Percentiles rank a stretch among this genome's conserved stretches.
Evolutionary conservation across 129 eudicot species (phyloP).

Genomic region (carrot (Daucus carota)): DH1_v3.0 NC_030385.2:39761001-39761500

Average conservation of each 20-base stretch:
- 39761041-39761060: not conserved
- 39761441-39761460: not conserved
- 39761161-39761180: not conserved
- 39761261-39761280: conserved; percentile 64
- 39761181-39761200: not conserved
- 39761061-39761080: not conserved
- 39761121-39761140: not conserved
- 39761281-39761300: conserved; percentile 38
- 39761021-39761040: not conserved
- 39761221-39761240: conserved; percentile 72
- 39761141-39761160: not conserved
- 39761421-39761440: not conserved
- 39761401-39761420: not conserved
- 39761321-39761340: not conserved
- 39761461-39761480: not conserved
- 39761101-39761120: not conserved
- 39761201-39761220: conserved; percentile 43
- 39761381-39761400: not conserved
- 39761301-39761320: not conserved
- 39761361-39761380: not conserved
- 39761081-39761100: not conserved
- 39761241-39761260: conserved; percentile 70
- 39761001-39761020: not conserved
- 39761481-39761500: not conserved
- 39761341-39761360: not conserved